Base-by-base conservation (phyloP, 495 filamentous ascomycete species). In the Lophiotrema nucula region DNA sequence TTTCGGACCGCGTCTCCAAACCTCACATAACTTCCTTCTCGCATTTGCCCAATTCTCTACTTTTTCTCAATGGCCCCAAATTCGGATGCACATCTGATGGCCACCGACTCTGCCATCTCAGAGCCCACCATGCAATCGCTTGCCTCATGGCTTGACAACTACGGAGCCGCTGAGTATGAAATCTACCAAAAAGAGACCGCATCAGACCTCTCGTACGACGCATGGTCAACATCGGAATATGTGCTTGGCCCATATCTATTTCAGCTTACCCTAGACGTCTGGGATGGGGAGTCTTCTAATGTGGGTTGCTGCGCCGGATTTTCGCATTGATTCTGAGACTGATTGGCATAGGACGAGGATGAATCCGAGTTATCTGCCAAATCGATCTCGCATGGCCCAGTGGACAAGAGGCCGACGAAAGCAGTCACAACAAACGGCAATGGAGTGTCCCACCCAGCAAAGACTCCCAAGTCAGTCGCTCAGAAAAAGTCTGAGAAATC, bases 371-470 rank as follows among this genome's bases (percentile, higher is more conserved):
- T 47, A 44, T 22, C 57, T 23, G 33, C 38, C 49, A 47, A 53
- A 35, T 18, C 25, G 24, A 50, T 24, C 31, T 23, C 28, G 50
- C 42, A n/a, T 16, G 44, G 24, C 12, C 37, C 26, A 22, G 26
- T 26, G 24, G 46, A 44, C 38, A 35, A 5, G 39, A 23, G 44
- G 19, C 45, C 46, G 3, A 42, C 48, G 26, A 33, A 49, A 35
- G 42, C 50, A 41, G 56, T 46, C n/a, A 41, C 28, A 12, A 37
- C 42, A 46, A 60, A 60, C 26, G 57, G 57, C 19, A 47, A 60
- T 26, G 50, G 49, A 38, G 37, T 28, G 16, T 31, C 23, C 33
- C 27, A 26, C 23, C 23, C 33, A 16, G 1, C 19, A 4, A 25
- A 11, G 19, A 46, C 50, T 19, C n/a, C 42, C 13, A 43, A 18